Conservation (phyloP, 352 stramenopile species). For the Globisporangium yorkense region DNA sequence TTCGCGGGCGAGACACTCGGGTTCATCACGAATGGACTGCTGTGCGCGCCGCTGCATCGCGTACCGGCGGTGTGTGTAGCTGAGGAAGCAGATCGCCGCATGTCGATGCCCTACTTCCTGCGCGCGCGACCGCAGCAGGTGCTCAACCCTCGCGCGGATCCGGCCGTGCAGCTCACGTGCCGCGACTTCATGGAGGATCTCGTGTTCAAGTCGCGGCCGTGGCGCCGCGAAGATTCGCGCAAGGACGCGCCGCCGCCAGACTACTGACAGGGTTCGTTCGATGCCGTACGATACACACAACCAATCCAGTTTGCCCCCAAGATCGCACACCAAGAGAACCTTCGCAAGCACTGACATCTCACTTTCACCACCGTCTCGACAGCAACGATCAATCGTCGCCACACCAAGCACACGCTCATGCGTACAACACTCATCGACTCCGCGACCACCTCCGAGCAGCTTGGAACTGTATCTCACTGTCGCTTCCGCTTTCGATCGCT, state of each 20-base stretch:
- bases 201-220: constrained; percentile 75
- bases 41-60: constrained; percentile 67
- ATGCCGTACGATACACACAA: background rate
- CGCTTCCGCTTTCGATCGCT: too few relatives aligned
- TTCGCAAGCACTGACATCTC: too few relatives aligned
- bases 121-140: constrained; percentile 43
- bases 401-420: too few relatives aligned
- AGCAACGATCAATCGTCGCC: too few relatives aligned
- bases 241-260: constrained; percentile 34
- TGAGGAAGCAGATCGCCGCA: constrained; percentile 52
- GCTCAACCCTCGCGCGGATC: constrained; percentile 45
- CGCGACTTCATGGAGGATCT: constrained; percentile 83
- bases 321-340: too few relatives aligned
- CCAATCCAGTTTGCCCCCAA: background rate
- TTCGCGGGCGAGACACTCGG: constrained; percentile 78
- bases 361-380: too few relatives aligned
- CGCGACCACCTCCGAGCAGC: too few relatives aligned
- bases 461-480: too few relatives aligned
- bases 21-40: constrained; percentile 66
- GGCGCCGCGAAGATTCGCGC: constrained; percentile 44
- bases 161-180: constrained; percentile 40
- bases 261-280: constrained; percentile 24
- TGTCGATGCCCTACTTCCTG: constrained; percentile 87
- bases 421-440: too few relatives aligned
- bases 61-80: constrained; percentile 62